Evolutionary conservation across 805 yeast species (phyloP).

Genomic region (Kazachstania psychrophila): DNA sequence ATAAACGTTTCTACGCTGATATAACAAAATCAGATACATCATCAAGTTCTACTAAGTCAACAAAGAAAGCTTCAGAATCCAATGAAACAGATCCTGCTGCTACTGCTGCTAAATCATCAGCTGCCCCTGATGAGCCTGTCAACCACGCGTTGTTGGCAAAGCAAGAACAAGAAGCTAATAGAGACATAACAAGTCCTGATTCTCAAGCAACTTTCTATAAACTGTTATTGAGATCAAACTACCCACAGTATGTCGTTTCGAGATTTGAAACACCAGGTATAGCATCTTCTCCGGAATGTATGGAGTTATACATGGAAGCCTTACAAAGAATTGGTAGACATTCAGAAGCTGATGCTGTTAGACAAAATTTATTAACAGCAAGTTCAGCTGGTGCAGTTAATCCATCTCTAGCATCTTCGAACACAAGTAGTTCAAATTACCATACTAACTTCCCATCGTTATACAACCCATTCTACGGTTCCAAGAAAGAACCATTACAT

Average conservation of each 20-base stretch:
- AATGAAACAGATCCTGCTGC: too few species aligned
- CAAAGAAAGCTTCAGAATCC: too few species aligned
- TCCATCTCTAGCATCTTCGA: conserved; percentile 25
- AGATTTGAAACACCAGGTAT: conserved; percentile 93
- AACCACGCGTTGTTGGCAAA: conserved; percentile 40
- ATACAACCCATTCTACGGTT: conserved; percentile 39
- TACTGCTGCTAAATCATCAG: background rate
- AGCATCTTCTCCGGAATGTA: conserved; percentile 71
- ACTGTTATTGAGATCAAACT: conserved; percentile 63
- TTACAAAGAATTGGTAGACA: conserved; percentile 66
- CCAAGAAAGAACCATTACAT: conserved; percentile 77
- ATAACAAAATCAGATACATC: background rate
- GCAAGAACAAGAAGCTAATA: conserved; percentile 82
- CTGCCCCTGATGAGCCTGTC: conserved; percentile 8
- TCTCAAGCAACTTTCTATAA: conserved; percentile 80
- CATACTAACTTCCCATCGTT: conserved; percentile 23
- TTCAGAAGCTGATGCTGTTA: conserved; percentile 65
- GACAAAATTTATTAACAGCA: conserved; percentile 37
- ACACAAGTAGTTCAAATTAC: conserved; percentile 15
- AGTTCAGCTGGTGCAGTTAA: conserved; percentile 29
- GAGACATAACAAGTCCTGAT: conserved; percentile 54
- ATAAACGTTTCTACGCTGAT: background rate
- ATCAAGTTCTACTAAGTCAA: background rate
- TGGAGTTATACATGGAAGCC: conserved; percentile 71
- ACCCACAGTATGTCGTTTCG: conserved; percentile 94